Conservation (phyloP, 1,284 basidiomycete species). For the Sanguinoderma infundibulare region DNA sequence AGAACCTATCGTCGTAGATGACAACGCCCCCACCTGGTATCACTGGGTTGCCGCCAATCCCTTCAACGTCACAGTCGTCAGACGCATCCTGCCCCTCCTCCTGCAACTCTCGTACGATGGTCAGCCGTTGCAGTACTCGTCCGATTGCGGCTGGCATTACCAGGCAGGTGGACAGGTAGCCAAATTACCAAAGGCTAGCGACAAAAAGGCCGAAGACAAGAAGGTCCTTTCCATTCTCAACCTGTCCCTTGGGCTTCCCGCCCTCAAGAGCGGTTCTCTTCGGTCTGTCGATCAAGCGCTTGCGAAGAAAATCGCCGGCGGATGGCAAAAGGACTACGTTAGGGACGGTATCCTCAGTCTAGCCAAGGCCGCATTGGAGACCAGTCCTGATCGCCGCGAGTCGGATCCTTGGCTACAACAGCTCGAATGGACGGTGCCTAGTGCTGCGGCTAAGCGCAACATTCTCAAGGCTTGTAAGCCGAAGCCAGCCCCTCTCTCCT, state of each 20-base stretch:
- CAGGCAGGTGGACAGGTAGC: conserved; percentile 39
- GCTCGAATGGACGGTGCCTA: conserved; percentile 63
- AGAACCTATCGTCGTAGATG: neutral
- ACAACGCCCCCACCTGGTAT: conserved; percentile 74
- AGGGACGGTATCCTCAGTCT: conserved; percentile 41
- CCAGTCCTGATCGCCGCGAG: conserved; percentile 26
- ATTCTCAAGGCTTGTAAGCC: conserved; percentile 26
- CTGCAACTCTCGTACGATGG: conserved; percentile 80
- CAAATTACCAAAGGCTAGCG: conserved; percentile 42
- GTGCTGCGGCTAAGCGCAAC: conserved; percentile 6
- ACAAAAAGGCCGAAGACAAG: too few species aligned
- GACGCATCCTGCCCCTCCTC: conserved; percentile 77
- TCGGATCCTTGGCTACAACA: conserved; percentile 65
- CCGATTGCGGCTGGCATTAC: conserved; percentile 73
- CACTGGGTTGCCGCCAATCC: conserved; percentile 58
- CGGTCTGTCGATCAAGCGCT: conserved; percentile 43
- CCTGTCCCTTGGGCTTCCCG: conserved; percentile 45
- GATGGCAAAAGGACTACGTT: conserved; percentile 39
- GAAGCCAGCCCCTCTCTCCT: conserved; percentile 54
- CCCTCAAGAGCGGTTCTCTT: conserved; percentile 45
- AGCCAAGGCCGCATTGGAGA: conserved; percentile 39
- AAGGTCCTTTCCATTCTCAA: conserved; percentile 46
- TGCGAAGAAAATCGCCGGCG: conserved; percentile 45
- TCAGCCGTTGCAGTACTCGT: conserved; percentile 67
- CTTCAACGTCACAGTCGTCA: conserved; percentile 58